These are phyloP conservation scores for Pichia heedii DNA, from an alignment of 805 yeast genomes.

Conservation along the genomic window DNA sequence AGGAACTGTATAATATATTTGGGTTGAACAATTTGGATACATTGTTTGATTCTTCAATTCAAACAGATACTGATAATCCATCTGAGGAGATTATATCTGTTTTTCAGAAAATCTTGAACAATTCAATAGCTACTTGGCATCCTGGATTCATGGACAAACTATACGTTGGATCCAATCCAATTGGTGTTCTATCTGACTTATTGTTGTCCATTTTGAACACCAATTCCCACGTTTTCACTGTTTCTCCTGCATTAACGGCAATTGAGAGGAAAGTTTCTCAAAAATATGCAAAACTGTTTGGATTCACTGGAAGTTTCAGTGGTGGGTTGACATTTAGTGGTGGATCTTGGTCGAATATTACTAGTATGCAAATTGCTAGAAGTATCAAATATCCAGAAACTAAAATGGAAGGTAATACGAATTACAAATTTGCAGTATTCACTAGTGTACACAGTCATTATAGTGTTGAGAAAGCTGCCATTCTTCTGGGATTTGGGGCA, in stretches of 20 bases:
- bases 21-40: conserved; percentile 26
- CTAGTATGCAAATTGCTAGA: conserved; percentile 71
- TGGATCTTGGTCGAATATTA: conserved; percentile 80
- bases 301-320: conserved; percentile 43
- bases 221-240: conserved; percentile 79
- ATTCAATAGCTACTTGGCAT: conserved; percentile 80
- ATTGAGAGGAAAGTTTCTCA: conserved; percentile 62
- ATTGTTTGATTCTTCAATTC: conserved; percentile 17
- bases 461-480: conserved; percentile 75
- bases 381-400: conserved; percentile 60
- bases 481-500: conserved; percentile 63
- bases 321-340: conserved; percentile 86
- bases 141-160: conserved; percentile 78
- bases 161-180: conserved; percentile 79
- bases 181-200: conserved; percentile 68
- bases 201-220: conserved; percentile 65
- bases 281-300: conserved; percentile 61
- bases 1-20: conserved; percentile 31
- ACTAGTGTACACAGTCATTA: conserved; percentile 70
- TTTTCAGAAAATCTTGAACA: conserved; percentile 48
- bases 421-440: conserved; percentile 54
- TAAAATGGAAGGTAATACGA: conserved; percentile 47
- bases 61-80: conserved; percentile 9
- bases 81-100: conserved; percentile 36
- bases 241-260: conserved; percentile 69